Base-by-base conservation (phyloP, 78 protist genomes). In the Dictyostelium firmibasis region DNA sequence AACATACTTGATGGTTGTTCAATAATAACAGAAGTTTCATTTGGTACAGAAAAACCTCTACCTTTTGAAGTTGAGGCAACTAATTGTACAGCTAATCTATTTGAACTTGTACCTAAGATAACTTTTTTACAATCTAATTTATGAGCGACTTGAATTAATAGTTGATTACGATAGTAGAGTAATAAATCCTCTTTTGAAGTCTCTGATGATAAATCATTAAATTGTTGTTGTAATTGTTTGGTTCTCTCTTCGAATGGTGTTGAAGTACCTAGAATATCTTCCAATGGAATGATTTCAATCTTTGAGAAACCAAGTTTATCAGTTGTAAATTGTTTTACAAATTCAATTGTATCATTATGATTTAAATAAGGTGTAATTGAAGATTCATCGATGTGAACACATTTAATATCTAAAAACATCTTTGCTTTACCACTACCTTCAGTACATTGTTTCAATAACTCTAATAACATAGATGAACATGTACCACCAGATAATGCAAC, bases 181-280 rank as follows among this genome's bases (percentile, higher is more conserved):
- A 81, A 23, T 29, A 89, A n/a, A 70, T 89, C 94, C 18, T 89
- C 94, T 47, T 81, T 89, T 23, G 94, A 78, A 14, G 94, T 89
- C 11, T 33, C 16, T 4, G 76, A 50, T 4, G 74, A 25, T 31
- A 89, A 20, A 16, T 31, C 25, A 20, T 62, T 2, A 53, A 89
- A 78, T 35, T 38, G 41, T 20, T 64, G 70, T 23, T 60, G 11
- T 20, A 89, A 29, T 36, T 25, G 25, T 0, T 31, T 29, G 1
- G 44, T 33, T 25, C 82, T 36, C 6, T 47, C 33, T 13, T 69
- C 74, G 2, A 29, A 9, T 23, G 29, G 27, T 23, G 16, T 44
- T 41, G 23, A 0, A 8, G 31, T 16, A 20, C 86, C 87, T 4
- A 64, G 72, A 2, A 89, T 69, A 50, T 81, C 83, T 75, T 89